These are phyloP conservation scores for Salix caprea DNA, from an alignment of 345 rosid genomes.

Conservation along the genomic window DNA sequence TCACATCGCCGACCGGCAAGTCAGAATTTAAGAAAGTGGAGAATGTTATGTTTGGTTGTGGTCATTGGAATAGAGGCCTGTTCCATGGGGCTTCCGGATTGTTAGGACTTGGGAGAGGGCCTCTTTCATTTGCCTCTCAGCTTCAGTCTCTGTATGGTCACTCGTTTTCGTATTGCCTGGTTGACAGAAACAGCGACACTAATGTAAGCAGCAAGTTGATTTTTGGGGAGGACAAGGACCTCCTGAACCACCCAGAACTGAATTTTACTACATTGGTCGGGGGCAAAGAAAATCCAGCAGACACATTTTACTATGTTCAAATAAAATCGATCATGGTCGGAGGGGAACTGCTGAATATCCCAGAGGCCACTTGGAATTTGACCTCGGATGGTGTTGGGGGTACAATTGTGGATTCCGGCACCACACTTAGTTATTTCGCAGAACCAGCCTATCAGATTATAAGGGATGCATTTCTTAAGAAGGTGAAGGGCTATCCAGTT, in stretches of 20 bases:
- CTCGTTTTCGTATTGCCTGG: conserved; percentile 85
- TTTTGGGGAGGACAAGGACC: conserved; percentile 67
- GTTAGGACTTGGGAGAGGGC: conserved; percentile 85
- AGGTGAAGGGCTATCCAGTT: conserved; percentile 53
- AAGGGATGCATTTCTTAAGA: conserved; percentile 53
- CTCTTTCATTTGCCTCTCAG: conserved; percentile 82
- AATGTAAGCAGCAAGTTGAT: conserved; percentile 78
- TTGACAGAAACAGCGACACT: conserved; percentile 55
- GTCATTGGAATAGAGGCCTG: conserved; percentile 86
- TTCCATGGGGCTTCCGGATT: conserved; percentile 85
- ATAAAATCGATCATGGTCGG: conserved; percentile 65
- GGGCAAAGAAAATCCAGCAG: conserved; percentile 51
- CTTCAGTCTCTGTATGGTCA: conserved; percentile 74
- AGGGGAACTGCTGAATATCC: conserved; percentile 57
- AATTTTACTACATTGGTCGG: conserved; percentile 70
- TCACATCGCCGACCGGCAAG: conserved; percentile 39
- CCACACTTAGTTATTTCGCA: conserved; percentile 60
- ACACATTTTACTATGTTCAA: conserved; percentile 70
- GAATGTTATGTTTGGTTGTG: conserved; percentile 84
- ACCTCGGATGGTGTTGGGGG: conserved; percentile 67
- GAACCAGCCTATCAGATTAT: conserved; percentile 65
- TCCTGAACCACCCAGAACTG: conserved; percentile 47
- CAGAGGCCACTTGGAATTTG: conserved; percentile 65
- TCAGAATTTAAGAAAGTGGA: conserved; percentile 52
- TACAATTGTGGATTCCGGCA: conserved; percentile 81